Evolutionary conservation across 805 yeast genomes (phyloP).

Genomic region (Candida qinlingensis): DNA sequence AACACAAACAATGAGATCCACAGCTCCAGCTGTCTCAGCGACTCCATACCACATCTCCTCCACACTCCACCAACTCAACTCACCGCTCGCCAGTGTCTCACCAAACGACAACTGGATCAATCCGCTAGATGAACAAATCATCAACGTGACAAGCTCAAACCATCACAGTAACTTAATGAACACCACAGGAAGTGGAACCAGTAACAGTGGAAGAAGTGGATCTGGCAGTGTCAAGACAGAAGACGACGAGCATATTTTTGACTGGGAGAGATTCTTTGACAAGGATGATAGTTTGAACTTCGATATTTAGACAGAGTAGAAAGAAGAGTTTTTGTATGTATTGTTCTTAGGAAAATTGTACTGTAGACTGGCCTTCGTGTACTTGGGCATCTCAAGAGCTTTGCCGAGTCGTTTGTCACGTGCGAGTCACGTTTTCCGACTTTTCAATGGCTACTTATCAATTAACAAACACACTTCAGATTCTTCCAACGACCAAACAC

Average conservation of each 20-base stretch:
- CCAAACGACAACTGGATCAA: not conserved
- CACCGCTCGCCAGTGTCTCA: not conserved
- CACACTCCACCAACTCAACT: not conserved
- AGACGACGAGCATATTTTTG: constrained; percentile 20
- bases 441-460: no score
- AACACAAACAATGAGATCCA: not conserved
- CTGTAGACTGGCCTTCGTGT: no score
- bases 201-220: not conserved
- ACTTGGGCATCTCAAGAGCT: no score
- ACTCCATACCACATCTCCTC: not conserved
- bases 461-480: no score
- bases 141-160: not conserved
- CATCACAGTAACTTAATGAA: not conserved
- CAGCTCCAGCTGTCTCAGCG: not conserved
- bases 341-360: no score
- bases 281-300: constrained; percentile 16
- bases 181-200: not conserved
- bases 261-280: constrained; percentile 25
- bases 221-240: constrained; percentile 11
- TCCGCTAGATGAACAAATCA: not conserved
- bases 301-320: constrained; percentile 1
- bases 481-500: no score
- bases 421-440: not conserved
- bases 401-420: not conserved
- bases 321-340: no score